Evolutionary conservation across 2,329 filamentous ascomycete genomes (phyloP), one percentile per base, ranked within the genome.

Genomic region (Aspergillaceae sp.): DNA sequence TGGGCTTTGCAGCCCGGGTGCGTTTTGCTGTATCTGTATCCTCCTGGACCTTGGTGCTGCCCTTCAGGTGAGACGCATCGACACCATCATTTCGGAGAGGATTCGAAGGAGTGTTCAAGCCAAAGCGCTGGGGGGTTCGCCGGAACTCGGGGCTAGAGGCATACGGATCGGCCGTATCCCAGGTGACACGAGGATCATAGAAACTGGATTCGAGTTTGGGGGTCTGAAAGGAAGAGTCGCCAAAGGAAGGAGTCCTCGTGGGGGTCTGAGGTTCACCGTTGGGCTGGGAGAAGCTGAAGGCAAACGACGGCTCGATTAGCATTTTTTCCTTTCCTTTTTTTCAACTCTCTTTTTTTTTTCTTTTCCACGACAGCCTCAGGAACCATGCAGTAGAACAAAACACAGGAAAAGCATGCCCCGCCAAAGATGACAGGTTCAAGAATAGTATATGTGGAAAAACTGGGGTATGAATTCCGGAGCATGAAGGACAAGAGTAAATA

Each of bases 141-240:
- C 68, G 62, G 46, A 70, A 66, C 49, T 71, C 68, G 9, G 69
- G 69, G 49, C 69, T 72, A n/a, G 67, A 70, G 47, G 66, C 68
- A 62, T 71, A 70, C 3, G 68, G 68, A 56, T 72, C 68, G 44
- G 68, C 65, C 40, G 69, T 71, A 49, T 71, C 67, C 69, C 69
- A 72, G 45, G 68, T 71, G 44, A 72, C 66, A 47, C 66, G 61
- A 32, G 69, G 66, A 49, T 72, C 69, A 54, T 69, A 70, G 52
- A 71, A 71, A 52, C 67, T 71, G 8, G 68, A 71, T 54, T 72
- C 69, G 51, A 71, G 66, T 52, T 70, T 72, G 26, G 70, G 69
- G 27, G 69, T 72, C 35, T 69, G 67, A 47, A 72, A 70, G 43
- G 68, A 55, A 37, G 59, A 50, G 48, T 68, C 62, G 47, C 62